Base-by-base conservation (phyloP, 192 early-diverging fungal genomes). In the Cetraspora pellucida region DNA sequence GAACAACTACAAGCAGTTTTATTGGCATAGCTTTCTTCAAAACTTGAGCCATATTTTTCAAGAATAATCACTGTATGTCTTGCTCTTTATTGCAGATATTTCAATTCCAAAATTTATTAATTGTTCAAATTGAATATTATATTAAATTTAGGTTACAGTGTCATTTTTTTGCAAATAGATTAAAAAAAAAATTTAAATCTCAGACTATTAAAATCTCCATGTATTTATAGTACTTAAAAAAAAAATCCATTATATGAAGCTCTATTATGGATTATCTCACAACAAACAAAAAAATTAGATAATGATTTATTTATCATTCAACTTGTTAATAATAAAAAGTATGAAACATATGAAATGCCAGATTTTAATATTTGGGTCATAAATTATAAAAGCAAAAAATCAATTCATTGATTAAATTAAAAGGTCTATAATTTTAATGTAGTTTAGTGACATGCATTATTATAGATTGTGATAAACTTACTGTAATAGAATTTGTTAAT, bases 181-280 rank as follows among this genome's bases (percentile, higher is more conserved):
- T 37, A 37, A 37, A 37, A 37, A 37, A 37, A 37, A 5, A 3
- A 3, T 37, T 37, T 5, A 37, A 37, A 37, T 37, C 31, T 37
- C 31, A 37, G 5, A 3, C 1, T 37, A 37, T 5, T 37, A n/a
- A n/a, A n/a, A 37, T 37, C 31, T 3, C 31, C 5, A 37, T 1
- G 31, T 37, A 37, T 37, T 37, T 37, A 37, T 37, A 37, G 11
- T 23, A 58, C 57, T 49, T 1, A 30, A 47, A 6, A 49, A 13
- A 25, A 4, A 11, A 50, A 6, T 28, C 0, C 10, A 28, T 3
- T 74, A 21, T 74, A 74, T 31, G 57, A 74, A 61, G 44, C 72
- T 25, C 27, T 74, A 17, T 61, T 58, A 25, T 74, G 72, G 72
- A 44, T 74, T 46, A 74, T 74, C 45, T 50, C 45, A 11, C 31